These are phyloP conservation scores for Sodiomyces alkalinus DNA, from an alignment of 2,329 filamentous ascomycete species.

Conservation along the genomic window DNA sequence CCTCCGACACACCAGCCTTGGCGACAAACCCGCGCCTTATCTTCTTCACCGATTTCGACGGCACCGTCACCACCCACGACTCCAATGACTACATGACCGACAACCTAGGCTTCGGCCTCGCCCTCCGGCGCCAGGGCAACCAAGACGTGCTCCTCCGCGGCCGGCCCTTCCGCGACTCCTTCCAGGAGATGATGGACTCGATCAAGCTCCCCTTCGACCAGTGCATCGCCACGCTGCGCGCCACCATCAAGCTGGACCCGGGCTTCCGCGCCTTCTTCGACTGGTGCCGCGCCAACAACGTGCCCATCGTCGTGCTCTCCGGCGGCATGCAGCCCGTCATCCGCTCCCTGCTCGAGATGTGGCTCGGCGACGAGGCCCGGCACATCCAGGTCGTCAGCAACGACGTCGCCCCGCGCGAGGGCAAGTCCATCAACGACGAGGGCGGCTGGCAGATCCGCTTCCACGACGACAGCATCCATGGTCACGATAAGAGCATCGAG, in stretches of 20 bases:
- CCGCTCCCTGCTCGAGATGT: constrained; percentile 60
- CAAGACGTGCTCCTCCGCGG: constrained; percentile 57
- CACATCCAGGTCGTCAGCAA: constrained; percentile 89
- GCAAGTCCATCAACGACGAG: constrained; percentile 62
- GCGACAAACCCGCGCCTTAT: constrained; percentile 69
- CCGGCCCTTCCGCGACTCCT: constrained; percentile 68
- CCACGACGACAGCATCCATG: constrained; percentile 78
- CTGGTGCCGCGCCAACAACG: constrained; percentile 67
- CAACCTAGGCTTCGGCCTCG: constrained; percentile 70
- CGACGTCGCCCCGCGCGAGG: constrained; percentile 46
- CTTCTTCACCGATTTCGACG: constrained; percentile 99
- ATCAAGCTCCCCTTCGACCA: constrained; percentile 65
- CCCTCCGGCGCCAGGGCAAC: constrained; percentile 58
- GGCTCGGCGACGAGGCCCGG: constrained; percentile 63
- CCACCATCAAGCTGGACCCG: constrained; percentile 80
- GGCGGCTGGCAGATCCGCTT: constrained; percentile 79
- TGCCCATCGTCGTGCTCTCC: constrained; percentile 83
- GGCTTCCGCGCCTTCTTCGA: constrained; percentile 76
- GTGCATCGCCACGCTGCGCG: constrained; percentile 63
- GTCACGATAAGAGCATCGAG: constrained; percentile 93
- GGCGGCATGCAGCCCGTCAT: constrained; percentile 92
- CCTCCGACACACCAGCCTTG: constrained; percentile 38
- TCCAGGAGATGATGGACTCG: constrained; percentile 84
- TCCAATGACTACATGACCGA: constrained; percentile 67
- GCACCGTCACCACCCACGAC: constrained; percentile 69